Evolutionary conservation across 805 yeast genomes (phyloP), one percentile per base, ranked within the genome.

Genomic region (Debaryomyces tyrocola): DNA sequence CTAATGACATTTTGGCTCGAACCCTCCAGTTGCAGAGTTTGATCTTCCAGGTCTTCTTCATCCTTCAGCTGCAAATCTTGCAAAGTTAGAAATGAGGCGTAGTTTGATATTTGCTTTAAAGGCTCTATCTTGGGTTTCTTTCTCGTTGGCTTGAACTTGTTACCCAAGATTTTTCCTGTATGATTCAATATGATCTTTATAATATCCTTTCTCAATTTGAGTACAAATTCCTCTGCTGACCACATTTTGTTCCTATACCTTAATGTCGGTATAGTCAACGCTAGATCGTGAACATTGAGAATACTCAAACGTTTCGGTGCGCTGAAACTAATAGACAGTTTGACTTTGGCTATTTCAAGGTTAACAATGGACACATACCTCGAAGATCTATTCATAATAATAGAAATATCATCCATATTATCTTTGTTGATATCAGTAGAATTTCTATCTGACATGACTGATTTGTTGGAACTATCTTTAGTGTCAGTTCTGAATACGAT

Each of bases 101-200:
- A 73, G 48, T 72, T 66, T 0, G 67, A 59, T 8, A 74, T 64
- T 47, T 73, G 77, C 46, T 66, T 64, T 52, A 74, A 60, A 9
- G 77, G 77, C 38, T 63, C 63, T 6, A 52, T 38, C 0, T 50
- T 43, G 18, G 48, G 45, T 8, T 50, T 51, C 42, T 67, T 57
- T 54, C 71, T 78, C 33, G 67, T 70, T 8, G 49, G 37, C 52
- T 70, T 75, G 47, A 92, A 67, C 64, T 88, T 90, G 60, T 89
- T 89, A n/a, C 86, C 83, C 31, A 91, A 60, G 42, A 92, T 79
- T 47, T 84, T 82, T 3, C 96, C 97, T 0, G 91, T 77, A 55
- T 86, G 90, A 39, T 72, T 73, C 44, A 85, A 54, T 17, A 85
- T 63, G 1, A 83, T 72, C 58, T 77, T 82, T 33, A 83, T 65